Evolutionary conservation across 164 flowering plant species (phyloP).

Genomic region (Taxillus chinensis): DNA sequence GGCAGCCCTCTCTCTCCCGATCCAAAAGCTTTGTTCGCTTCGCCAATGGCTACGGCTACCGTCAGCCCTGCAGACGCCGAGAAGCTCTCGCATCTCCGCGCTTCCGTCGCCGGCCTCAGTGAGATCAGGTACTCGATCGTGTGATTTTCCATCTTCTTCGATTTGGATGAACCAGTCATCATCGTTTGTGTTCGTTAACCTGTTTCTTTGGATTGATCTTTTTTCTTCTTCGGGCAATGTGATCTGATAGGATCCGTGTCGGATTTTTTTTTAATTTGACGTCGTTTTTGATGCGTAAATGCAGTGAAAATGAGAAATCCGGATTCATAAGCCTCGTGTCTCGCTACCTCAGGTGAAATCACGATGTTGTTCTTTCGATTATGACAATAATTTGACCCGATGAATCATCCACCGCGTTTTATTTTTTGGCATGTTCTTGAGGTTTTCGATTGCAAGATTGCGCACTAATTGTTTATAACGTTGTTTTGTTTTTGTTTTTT

Average conservation of each 20-base stretch:
- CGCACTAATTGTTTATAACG: not conserved
- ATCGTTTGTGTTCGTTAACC: not conserved
- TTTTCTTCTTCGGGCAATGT: not conserved
- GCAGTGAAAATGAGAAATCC: constrained; percentile 87
- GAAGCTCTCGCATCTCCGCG: constrained; percentile 48
- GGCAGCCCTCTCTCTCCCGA: constrained; percentile 3
- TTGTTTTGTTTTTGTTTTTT: not conserved
- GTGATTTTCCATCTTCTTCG: not conserved
- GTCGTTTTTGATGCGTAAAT: constrained; percentile 8
- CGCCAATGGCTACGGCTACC: constrained; percentile 38
- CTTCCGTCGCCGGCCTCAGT: constrained; percentile 56
- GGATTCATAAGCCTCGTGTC: constrained; percentile 86
- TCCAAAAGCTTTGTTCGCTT: not conserved
- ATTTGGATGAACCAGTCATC: not conserved
- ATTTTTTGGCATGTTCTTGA: not conserved
- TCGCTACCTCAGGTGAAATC: constrained; percentile 78
- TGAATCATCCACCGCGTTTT: not conserved
- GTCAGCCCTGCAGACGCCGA: constrained; percentile 33
- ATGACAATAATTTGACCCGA: not conserved
- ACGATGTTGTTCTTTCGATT: not conserved
- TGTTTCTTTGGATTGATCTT: not conserved
- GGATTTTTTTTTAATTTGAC: constrained; percentile 6
- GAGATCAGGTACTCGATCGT: constrained; percentile 58
- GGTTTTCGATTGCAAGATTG: not conserved
- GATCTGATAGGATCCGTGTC: constrained; percentile 7